Evolutionary conservation across 1,284 basidiomycete species (phyloP), one percentile per base, ranked within the genome.

Genomic region (Ustilago cynodontis): DNA sequence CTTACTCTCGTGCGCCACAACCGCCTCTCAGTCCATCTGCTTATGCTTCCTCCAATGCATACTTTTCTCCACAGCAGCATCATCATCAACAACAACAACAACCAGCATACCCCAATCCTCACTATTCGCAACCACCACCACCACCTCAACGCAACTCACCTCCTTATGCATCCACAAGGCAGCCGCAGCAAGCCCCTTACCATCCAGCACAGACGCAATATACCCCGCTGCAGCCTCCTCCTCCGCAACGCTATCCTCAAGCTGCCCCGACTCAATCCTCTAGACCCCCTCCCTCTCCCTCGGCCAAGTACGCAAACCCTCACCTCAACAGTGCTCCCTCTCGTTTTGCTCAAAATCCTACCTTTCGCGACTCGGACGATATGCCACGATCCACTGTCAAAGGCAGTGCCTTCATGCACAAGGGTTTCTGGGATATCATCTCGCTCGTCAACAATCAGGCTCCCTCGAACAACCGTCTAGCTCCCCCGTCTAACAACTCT

Each of bases 331-430:
- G 62, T 22, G 64, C 69, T 20, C 77, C 69, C 14, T 79, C 77
- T 50, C 69, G 77, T 39, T 78, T 78, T 41, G 58, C 67, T 8
- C 24, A 22, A 37, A 67, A 51, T 13, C 55, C 67, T n/a, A 49
- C 39, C 24, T 68, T 70, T 24, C 55, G 52, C 41, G 67, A 77
- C 22, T 52, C 59, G 54, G 53, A 70, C 50, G 71, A 72, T 11
- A 52, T 54, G 39, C 63, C 67, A 3, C 71, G 74, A 41, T 68
- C 68, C 43, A 70, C 63, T 20, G 54, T 72, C 39, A 67, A 74
- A 47, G 80, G 81, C 20, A 82, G 79, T 54, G 81, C 78, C 2
- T 82, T 82, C 64, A 81, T 82, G 79, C 82, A 83, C 74, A 83
- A 83, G 57, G 82, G 82, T 28, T 83, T 83, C 58, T 83, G 76